Evolutionary conservation across 2,329 filamentous ascomycete genomes (phyloP), one percentile per base, ranked within the genome.

Genomic region (Trichoderma guizhouense): DNA sequence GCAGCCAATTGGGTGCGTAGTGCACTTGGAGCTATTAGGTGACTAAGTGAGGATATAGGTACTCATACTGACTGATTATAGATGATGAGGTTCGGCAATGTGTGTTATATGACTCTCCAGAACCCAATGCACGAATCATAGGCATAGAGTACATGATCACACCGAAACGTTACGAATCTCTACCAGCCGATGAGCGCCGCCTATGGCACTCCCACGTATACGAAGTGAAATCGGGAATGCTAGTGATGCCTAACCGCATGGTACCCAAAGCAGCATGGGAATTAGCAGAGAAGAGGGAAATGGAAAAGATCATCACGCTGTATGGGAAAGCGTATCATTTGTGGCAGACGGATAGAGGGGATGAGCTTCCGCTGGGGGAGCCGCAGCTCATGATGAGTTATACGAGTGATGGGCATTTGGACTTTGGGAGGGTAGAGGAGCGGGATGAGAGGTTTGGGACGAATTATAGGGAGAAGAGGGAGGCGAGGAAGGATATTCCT

Each of bases 101-200:
- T 79, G 88, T 97, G 34, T 87, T 97, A 73, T 97, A 96, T 83
- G 93, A 97, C 81, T 88, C 89, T 0, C 86, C 90, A 0, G 84
- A 86, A 0, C 84, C 88, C 8, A 87, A 88, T 30, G 93, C 93
- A 0, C 88, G 91, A 0, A 87, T 97, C 21, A 93, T 97, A 73
- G 94, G 93, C 9, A 87, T 97, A 76, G 94, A 97, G 80, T 97
- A 97, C 84, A 95, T 96, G 93, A 90, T 97, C 76, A 90, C 91
- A 0, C 87, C 89, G 0, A 83, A 84, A 4, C 83, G 96, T 0
- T 97, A 91, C 82, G 84, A 87, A 47, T 88, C 87, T 0, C 87
- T 97, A 0, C 86, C 89, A 1, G 60, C 81, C 0, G 87, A 90
- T 24, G 94, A 97, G 82, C 89, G 92, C 47, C 87, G 87, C 64